Percentiles rank a stretch among this genome's conserved stretches.
Evolutionary conservation across 306 rosid genomes (phyloP).

Genomic region (Echinosophora koreensis): DNA sequence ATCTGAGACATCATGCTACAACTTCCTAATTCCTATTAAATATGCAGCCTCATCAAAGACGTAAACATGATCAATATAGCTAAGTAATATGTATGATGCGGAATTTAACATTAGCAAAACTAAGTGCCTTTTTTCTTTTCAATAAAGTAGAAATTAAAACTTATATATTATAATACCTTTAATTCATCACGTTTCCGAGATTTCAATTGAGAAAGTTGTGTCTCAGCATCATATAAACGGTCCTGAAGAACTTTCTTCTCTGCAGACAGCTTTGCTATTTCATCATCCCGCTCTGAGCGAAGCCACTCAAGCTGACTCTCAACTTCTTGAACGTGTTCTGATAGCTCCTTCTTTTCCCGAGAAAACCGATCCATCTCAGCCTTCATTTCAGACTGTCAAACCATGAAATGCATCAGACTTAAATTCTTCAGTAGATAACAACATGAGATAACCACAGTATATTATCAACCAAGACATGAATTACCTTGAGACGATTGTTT

Average conservation of each 20-base stretch:
- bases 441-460: slow-evolving; percentile 56
- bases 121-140: slow-evolving; percentile 4
- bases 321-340: slow-evolving; percentile 79
- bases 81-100: neutral
- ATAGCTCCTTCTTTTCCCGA: slow-evolving; percentile 90
- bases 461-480: slow-evolving; percentile 59
- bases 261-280: slow-evolving; percentile 66
- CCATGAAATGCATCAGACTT: slow-evolving; percentile 56
- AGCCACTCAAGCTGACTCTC: slow-evolving; percentile 99
- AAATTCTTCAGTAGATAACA: slow-evolving; percentile 55
- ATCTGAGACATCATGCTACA: neutral
- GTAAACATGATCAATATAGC: slow-evolving; percentile 29
- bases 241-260: slow-evolving; percentile 95
- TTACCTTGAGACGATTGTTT: slow-evolving; percentile 88
- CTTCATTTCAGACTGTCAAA: slow-evolving; percentile 93
- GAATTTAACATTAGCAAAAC: slow-evolving; percentile 36
- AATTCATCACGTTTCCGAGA: slow-evolving; percentile 96
- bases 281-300: slow-evolving; percentile 97
- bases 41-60: slow-evolving; percentile 21
- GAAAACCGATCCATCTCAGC: slow-evolving; percentile 85
- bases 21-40: neutral
- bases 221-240: slow-evolving; percentile 90
- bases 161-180: slow-evolving; percentile 63
- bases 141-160: slow-evolving; percentile 21
- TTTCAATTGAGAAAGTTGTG: slow-evolving; percentile 87